A percentile compares a stretch with the other conserved stretches of the same genome.
Evolutionary conservation across 768 basidiomycete genomes (phyloP).

Genomic region (Lyophyllum atratum): DNA sequence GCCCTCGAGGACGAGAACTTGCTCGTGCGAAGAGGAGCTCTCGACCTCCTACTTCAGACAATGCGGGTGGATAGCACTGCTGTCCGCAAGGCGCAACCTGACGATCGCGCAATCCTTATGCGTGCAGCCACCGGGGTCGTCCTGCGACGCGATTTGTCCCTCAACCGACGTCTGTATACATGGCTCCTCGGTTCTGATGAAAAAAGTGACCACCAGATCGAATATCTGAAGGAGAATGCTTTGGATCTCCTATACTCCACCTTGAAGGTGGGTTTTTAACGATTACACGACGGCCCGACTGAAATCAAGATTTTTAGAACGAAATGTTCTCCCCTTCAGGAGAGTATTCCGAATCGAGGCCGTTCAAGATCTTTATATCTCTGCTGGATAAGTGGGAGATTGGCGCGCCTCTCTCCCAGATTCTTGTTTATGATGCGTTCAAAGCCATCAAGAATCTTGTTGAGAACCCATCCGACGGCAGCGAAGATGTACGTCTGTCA

Average conservation of each 20-base stretch:
- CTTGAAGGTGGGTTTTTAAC: slow-evolving; percentile 51
- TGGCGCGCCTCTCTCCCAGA: slow-evolving; percentile 77
- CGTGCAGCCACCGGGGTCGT: slow-evolving; percentile 86
- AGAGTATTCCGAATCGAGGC: slow-evolving; percentile 77
- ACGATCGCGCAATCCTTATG: slow-evolving; percentile 84
- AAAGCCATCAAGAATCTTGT: slow-evolving; percentile 64
- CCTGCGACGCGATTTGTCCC: slow-evolving; percentile 86
- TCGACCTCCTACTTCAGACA: slow-evolving; percentile 83
- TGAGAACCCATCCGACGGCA: slow-evolving; percentile 50
- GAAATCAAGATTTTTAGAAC: slow-evolving; percentile 39
- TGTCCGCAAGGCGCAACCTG: slow-evolving; percentile 64
- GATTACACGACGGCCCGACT: not conserved
- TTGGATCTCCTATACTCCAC: slow-evolving; percentile 73
- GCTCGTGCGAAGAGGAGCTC: slow-evolving; percentile 80
- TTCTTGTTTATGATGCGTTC: slow-evolving; percentile 78
- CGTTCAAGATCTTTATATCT: slow-evolving; percentile 96
- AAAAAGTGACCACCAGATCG: slow-evolving; percentile 70
- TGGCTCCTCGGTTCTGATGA: slow-evolving; percentile 92
- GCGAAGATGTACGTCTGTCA: slow-evolving; percentile 57
- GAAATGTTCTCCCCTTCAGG: slow-evolving; percentile 77
- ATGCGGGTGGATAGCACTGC: slow-evolving; percentile 73
- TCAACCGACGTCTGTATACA: slow-evolving; percentile 89
- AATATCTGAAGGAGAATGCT: slow-evolving; percentile 67
- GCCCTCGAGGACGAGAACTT: slow-evolving; percentile 93
- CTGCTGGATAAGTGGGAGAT: slow-evolving; percentile 98